Base-by-base conservation (phyloP, 2,329 filamentous ascomycete species). In the Apiospora koreana region DNA sequence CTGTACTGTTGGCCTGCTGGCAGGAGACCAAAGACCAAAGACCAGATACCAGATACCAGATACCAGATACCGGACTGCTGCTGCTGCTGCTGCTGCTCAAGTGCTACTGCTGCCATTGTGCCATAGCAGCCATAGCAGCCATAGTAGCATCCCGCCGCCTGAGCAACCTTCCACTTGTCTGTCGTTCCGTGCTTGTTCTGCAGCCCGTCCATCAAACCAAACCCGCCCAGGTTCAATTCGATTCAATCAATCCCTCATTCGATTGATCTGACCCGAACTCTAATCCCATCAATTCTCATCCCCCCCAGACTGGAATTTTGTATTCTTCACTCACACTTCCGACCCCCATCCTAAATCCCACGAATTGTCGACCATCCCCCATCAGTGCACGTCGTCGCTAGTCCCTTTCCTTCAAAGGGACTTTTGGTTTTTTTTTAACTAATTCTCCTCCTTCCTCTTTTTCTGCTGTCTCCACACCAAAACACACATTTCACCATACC, bases 401-500 rank as follows among this genome's bases (percentile, higher is more conserved):
- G 43, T 54, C 66, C 66, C 65, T 67, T 68, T 68, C 66, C 45
- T 41, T 48, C 43, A 41, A n/a, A 67, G 66, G 66, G 66, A 68
- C 45, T 50, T 66, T 66, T 42, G 45, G 35, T 54, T 68, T 25
- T 50, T 41, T 68, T 50, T 35, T n/a, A n/a, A 14, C 38, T 69
- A 25, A 41, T 38, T 45, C 54, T 64, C 67, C 50, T 69, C 67
- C 48, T 48, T 62, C 54, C 54, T 62, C 54, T 62, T 62, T 62
- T 62, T 68, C 35, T 45, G 48, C 67, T 8, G 45, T 50, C 38
- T 41, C 67, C 67, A 50, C 48, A 48, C 35, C 48, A 45, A 48
- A 45, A 45, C 48, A 42, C 48, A 46, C 45, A 68, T 48, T 48
- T 48, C 67, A 64, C 54, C 70, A 74, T 75, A 73, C 73, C 73